Evolutionary conservation across 1,139 yeast genomes (phyloP).

Genomic region (Saccharomycopsis hybrid): DNA sequence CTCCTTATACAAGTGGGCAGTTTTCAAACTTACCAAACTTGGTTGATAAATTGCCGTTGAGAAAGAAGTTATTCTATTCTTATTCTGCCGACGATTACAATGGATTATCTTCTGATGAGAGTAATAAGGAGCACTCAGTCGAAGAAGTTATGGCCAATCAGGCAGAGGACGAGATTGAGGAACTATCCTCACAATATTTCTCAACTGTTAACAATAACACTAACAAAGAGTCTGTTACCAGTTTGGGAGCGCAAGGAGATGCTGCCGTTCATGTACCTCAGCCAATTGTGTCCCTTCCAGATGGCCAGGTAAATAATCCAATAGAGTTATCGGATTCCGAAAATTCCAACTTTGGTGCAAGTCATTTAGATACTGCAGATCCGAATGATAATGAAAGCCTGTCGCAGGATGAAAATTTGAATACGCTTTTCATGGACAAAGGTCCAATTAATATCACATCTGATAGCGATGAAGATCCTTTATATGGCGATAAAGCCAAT

Average conservation of each 20-base stretch:
- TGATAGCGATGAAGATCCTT: too few relatives aligned
- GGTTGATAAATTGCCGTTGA: conserved; percentile 26
- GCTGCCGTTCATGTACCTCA: too few relatives aligned
- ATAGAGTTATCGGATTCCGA: conserved; percentile 1
- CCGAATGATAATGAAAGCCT: not conserved
- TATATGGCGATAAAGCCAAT: not conserved
- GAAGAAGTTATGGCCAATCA: too few relatives aligned
- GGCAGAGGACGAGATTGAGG: not conserved
- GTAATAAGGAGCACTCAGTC: not conserved
- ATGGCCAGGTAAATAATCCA: too few relatives aligned
- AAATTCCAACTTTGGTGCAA: conserved; percentile 14
- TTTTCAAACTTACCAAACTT: conserved; percentile 31
- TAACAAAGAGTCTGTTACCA: not conserved
- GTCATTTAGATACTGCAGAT: not conserved
- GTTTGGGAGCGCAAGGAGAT: too few relatives aligned
- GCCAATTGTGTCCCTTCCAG: too few relatives aligned
- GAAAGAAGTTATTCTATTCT: conserved; percentile 28
- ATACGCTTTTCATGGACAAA: conserved; percentile 4
- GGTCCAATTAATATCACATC: too few relatives aligned
- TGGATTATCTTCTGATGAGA: not conserved
- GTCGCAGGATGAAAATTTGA: not conserved
- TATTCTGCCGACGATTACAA: conserved; percentile 23
- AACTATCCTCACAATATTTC: too few relatives aligned
- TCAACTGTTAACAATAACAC: not conserved
- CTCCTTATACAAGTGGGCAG: conserved; percentile 33